Conservation (phyloP, 1,139 yeast species). For the Candida sanyaensis region DNA sequence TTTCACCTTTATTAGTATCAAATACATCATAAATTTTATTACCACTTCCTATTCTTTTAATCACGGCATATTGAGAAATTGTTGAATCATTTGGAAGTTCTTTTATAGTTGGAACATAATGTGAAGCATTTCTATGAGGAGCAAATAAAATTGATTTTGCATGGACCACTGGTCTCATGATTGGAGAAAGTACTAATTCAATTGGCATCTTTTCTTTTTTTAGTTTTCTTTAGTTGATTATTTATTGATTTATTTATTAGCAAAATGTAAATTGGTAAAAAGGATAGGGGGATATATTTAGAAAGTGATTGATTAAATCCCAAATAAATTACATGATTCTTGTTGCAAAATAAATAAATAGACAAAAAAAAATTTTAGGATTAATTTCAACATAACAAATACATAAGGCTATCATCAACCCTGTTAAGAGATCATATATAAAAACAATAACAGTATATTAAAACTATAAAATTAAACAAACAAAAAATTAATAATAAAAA, state of each 20-base stretch:
- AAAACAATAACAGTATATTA: background rate
- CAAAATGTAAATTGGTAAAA: background rate
- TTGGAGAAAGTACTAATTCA: slow-evolving; percentile 57
- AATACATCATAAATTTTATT: slow-evolving; percentile 57
- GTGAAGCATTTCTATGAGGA: slow-evolving; percentile 58
- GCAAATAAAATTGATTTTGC: slow-evolving; percentile 56
- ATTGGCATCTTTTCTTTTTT: slow-evolving; percentile 55
- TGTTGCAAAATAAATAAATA: no score
- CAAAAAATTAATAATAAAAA: background rate
- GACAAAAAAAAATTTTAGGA: no score
- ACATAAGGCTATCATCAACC: no score
- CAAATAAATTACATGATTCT: no score
- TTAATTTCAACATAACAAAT: no score
- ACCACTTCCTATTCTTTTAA: slow-evolving; percentile 59
- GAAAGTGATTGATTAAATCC: no score
- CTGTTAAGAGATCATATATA: background rate
- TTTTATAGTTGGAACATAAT: slow-evolving; percentile 55
- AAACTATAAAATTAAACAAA: background rate
- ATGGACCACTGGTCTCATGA: slow-evolving; percentile 58
- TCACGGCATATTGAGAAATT: slow-evolving; percentile 44
- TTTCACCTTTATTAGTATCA: slow-evolving; percentile 40
- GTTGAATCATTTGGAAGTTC: slow-evolving; percentile 32
- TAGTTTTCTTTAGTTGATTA: no score
- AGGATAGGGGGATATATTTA: no score
- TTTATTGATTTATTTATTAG: background rate